Base-by-base conservation (phyloP, 1,284 basidiomycete species). In the Xerocomus minutiporus region DNA sequence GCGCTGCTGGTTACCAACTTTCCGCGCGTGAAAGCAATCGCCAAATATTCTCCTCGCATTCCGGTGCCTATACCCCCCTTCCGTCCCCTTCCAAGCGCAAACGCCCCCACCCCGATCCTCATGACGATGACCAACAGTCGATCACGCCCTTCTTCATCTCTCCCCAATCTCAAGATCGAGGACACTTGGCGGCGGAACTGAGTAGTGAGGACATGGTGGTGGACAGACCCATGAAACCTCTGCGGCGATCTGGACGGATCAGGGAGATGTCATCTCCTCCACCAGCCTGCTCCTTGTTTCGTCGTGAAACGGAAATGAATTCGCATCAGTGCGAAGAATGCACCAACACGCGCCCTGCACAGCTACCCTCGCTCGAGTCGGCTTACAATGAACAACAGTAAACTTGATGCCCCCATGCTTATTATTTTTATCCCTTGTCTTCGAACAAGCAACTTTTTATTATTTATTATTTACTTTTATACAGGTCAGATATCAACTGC, bases 191-290 rank as follows among this genome's bases (percentile, higher is more conserved):
- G 51, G 58, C 65, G 55, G 57, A 64, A 56, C 49, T 60, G 48
- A 46, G 59, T 57, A 51, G 50, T 59, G 57, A 67, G 62, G 66
- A 51, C 51, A 71, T 69, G 66, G 51, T 47, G 15, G 56, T 71
- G 53, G 66, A 68, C 57, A 70, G 66, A 25, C 68, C 67, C 50
- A 64, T 70, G 65, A 71, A 69, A 68, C 68, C 66, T 57, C 59
- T 68, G 48, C 66, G 69, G 62, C 59, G 65, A 60, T 67, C 68
- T 59, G 50, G 57, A 53, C 66, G 61, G 63, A 67, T 58, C 60
- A 58, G 66, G 60, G 59, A 58, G 46, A 28, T 61, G 55, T 58
- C 67, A 55, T 34, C 63, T 61, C 57, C 56, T 62, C 48, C 59
- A 59, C 61, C 51, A 51, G 44, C 46, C 52, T 57, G 48, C 51